phyloP scores from a whole-genome alignment of 768 basidiomycete genomes.

The Paxillus rubicundulus region DNA sequence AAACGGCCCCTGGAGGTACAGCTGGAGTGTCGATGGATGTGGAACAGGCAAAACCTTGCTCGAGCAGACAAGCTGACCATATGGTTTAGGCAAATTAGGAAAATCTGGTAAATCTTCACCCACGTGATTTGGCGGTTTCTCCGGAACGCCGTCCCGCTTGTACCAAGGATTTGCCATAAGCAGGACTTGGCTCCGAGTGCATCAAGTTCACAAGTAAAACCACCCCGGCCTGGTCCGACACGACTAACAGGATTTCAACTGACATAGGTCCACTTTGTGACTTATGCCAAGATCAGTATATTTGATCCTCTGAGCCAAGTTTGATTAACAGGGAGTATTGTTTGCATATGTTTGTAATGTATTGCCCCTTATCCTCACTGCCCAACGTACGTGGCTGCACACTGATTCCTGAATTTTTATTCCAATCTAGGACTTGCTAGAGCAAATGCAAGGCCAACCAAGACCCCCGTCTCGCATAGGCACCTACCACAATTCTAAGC shows the following conservation, averaged over 20 bases:
- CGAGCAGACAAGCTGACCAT: neutral
- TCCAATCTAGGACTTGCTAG: neutral
- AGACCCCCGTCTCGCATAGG: conserved; percentile 37
- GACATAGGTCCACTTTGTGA: too few species aligned
- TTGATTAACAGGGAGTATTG: neutral
- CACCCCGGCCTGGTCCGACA: too few species aligned
- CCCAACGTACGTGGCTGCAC: neutral
- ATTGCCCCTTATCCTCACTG: neutral
- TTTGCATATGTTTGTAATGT: conserved; percentile 8
- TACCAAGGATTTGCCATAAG: neutral
- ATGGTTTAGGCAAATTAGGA: neutral
- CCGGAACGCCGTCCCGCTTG: neutral
- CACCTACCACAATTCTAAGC: conserved; percentile 53
- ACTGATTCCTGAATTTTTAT: neutral
- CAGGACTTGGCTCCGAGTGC: neutral
- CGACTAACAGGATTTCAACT: too few species aligned
- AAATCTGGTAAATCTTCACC: neutral
- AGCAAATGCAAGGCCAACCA: conserved; percentile 4
- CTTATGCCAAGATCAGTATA: too few species aligned
- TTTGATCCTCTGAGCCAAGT: too few species aligned
- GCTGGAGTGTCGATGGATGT: conserved; percentile 2
- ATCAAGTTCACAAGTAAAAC: neutral
- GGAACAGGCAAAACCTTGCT: conserved; percentile 7
- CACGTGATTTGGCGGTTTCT: conserved; percentile 13
- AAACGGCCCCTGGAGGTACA: neutral